Conservation (phyloP, 2,329 filamentous ascomycete species). For the Dactylellina sp. region DNA sequence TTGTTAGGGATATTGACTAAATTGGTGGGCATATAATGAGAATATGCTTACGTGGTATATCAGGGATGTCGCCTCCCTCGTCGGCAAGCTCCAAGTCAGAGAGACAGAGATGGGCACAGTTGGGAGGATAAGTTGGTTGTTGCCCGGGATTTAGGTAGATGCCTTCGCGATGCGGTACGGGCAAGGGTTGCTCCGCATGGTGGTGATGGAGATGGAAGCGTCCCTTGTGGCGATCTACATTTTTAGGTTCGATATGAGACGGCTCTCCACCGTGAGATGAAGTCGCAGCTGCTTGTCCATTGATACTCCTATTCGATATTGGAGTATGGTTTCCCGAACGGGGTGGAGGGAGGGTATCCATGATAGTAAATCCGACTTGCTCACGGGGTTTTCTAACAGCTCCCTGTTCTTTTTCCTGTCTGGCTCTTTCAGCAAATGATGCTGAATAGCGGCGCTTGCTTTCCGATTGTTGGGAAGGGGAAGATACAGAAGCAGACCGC, state of each 20-base stretch:
- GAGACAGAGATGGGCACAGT: constrained; percentile 43
- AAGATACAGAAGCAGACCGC: constrained; percentile 40
- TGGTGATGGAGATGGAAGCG: constrained; percentile 38
- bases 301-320: constrained; percentile 42
- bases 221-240: constrained; percentile 34
- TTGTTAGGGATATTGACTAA: background rate
- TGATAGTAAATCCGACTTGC: constrained; percentile 46
- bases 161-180: constrained; percentile 24
- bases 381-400: constrained; percentile 43
- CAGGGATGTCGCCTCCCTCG: constrained; percentile 40
- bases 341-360: constrained; percentile 52
- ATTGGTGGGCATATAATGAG: background rate
- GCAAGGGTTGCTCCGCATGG: background rate
- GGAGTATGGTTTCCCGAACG: constrained; percentile 38
- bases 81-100: constrained; percentile 42
- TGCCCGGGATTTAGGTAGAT: constrained; percentile 43
- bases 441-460: constrained; percentile 48
- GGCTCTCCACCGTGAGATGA: constrained; percentile 36
- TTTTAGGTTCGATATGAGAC: constrained; percentile 35
- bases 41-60: constrained; percentile 59
- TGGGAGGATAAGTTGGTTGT: constrained; percentile 30
- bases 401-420: constrained; percentile 52
- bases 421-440: constrained; percentile 52
- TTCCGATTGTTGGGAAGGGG: constrained; percentile 41
- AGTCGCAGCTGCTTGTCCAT: constrained; percentile 18